Base-by-base conservation (phyloP, 768 basidiomycete species). In the Trametes sanguinea region DNA sequence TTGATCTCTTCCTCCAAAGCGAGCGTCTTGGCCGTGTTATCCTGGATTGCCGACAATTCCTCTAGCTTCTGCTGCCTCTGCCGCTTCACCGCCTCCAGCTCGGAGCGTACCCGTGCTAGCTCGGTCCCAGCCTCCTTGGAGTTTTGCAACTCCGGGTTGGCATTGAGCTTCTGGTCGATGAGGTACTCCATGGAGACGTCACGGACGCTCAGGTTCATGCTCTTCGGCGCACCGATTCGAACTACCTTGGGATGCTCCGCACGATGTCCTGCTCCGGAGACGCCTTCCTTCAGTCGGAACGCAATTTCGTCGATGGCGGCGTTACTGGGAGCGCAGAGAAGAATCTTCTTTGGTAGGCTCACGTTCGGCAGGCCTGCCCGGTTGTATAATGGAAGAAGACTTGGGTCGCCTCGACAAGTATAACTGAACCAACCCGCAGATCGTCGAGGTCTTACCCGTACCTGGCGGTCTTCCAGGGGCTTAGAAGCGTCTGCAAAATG, bases 291-390 rank as follows among this genome's bases (percentile, higher is more conserved):
- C 51, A 99, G 76, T 43, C 97, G 89, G 68, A 85, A 83, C 6
- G 93, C 92, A 16, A 99, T 88, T 77, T 99, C 97, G 70, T 99
- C 95, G 43, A 99, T 95, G 29, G 97, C 97, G 16, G 97, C 97
- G 74, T 99, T 99, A 76, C 93, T 95, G 2, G 97, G 97, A 0
- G 97, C 97, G 70, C 97, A 99, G 40, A 99, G 80, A 16, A 99
- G 82, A 45, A 98, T 80, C 71, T 90, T 90, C 62, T 89, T 86
- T 13, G 81, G 77, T 1, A n/a, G 82, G 76, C n/a, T 75, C 67
- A 67, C 73, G 81, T 64, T 82, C 81, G 33, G 72, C 71, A 13
- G 76, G 75, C 55, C 72, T 77, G 22, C 86, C 85, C 32, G 78
- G 78, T 10, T 83, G 75, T 52, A 87, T 81, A 22, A 81, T 67